Evolutionary conservation across 768 basidiomycete genomes (phyloP).

Genomic region (Russula sp.): DNA sequence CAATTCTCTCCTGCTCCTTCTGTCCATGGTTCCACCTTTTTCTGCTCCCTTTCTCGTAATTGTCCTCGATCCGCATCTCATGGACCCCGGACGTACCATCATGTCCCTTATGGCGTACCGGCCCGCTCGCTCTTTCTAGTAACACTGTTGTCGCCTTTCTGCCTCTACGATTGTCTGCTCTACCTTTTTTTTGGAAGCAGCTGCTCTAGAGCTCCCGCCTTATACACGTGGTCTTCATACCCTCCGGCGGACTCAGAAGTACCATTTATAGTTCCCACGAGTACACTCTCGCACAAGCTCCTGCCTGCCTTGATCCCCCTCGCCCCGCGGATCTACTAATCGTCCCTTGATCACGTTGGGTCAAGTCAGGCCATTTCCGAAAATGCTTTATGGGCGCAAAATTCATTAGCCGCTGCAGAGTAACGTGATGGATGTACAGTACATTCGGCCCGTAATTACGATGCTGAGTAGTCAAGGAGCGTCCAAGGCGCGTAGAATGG

Average conservation of each 20-base stretch:
- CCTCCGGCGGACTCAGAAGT: not conserved
- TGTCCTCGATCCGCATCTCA: conserved; percentile 6
- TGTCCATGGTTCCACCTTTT: conserved; percentile 10
- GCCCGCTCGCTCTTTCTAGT: not conserved
- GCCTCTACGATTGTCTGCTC: not conserved
- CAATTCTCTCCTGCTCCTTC: not conserved
- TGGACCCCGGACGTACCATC: not conserved
- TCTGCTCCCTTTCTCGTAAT: conserved; percentile 11
- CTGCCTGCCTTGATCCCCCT: not conserved
- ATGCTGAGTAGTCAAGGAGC: not conserved
- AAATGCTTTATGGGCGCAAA: not conserved
- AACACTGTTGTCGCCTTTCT: not conserved
- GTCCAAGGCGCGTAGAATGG: conserved; percentile 2
- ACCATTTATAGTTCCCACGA: not conserved
- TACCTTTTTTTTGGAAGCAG: not conserved
- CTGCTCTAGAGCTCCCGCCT: not conserved
- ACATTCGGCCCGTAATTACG: conserved; percentile 10
- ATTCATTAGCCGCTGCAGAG: not conserved
- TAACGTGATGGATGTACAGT: conserved; percentile 1
- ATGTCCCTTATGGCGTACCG: not conserved
- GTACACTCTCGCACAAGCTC: not conserved
- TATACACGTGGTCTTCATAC: conserved; percentile 4
- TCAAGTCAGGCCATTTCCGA: not conserved
- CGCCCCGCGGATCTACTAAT: conserved; percentile 11
- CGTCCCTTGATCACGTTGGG: not conserved